phyloP scores from a whole-genome alignment of 1,284 basidiomycete species.

The Tylopilus orsonianus region DNA sequence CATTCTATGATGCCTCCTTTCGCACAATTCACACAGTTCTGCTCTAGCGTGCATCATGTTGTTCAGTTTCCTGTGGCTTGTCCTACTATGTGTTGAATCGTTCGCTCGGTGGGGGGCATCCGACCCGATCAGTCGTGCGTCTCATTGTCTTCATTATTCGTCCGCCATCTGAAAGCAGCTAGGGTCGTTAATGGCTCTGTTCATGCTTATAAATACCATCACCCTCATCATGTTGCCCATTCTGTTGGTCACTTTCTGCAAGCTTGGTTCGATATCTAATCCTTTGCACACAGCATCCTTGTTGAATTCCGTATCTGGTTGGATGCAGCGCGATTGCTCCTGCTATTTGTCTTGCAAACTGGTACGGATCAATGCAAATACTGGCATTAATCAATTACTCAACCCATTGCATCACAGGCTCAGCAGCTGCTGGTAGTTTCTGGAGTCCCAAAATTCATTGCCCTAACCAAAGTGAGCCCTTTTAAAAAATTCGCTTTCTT shows the following conservation, averaged over 20 bases:
- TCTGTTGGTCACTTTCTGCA: constrained; percentile 43
- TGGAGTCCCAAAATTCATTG: constrained; percentile 47
- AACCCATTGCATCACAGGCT: constrained; percentile 36
- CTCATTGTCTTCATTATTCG: neutral
- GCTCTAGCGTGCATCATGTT: constrained; percentile 38
- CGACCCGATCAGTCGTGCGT: constrained; percentile 41
- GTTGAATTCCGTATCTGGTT: constrained; percentile 54
- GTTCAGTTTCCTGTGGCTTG: constrained; percentile 43
- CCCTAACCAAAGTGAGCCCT: constrained; percentile 39
- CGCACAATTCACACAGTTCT: neutral
- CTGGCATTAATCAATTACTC: neutral
- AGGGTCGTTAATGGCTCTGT: constrained; percentile 45
- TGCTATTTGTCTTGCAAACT: constrained; percentile 50
- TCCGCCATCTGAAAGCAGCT: neutral
- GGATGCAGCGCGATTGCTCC: constrained; percentile 52
- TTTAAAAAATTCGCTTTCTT: neutral
- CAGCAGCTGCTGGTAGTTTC: constrained; percentile 45
- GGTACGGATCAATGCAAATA: constrained; percentile 35
- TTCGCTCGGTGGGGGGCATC: constrained; percentile 42
- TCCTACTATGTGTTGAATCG: constrained; percentile 41
- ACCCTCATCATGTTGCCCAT: constrained; percentile 51
- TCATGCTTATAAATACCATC: constrained; percentile 47
- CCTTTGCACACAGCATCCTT: constrained; percentile 43
- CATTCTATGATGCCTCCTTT: neutral
- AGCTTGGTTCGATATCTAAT: constrained; percentile 1